phyloP scores from a whole-genome alignment of 148 eudicot genomes.

The Silene latifolia region DNA sequence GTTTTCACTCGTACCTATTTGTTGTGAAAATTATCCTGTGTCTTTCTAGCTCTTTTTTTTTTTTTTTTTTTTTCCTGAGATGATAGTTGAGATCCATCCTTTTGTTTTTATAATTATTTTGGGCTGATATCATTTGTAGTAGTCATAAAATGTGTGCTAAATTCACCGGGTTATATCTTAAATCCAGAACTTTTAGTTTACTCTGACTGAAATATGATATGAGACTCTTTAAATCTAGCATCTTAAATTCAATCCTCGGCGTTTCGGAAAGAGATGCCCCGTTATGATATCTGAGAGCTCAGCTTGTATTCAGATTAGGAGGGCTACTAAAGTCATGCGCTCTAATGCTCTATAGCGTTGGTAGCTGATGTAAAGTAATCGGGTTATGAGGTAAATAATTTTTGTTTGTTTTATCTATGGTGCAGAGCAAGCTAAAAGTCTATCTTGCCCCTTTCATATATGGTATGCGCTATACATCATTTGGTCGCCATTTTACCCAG shows the following conservation, averaged over 20 bases:
- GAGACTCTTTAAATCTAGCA: not conserved
- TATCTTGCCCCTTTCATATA: conserved; percentile 74
- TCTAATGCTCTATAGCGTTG: not conserved
- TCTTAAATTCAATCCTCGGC: not conserved
- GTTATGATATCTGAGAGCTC: not conserved
- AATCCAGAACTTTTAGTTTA: not conserved
- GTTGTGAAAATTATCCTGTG: not conserved
- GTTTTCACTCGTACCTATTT: not conserved
- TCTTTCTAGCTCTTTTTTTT: too few species aligned
- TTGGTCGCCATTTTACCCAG: conserved; percentile 89
- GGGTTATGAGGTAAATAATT: not conserved
- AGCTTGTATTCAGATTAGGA: not conserved
- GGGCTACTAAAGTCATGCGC: not conserved
- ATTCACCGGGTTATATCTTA: not conserved
- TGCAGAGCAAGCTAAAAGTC: conserved; percentile 68
- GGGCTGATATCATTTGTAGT: not conserved
- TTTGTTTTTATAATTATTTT: not conserved
- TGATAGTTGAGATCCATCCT: not conserved
- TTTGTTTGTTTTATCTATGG: conserved; percentile 1
- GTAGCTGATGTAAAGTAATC: not conserved
- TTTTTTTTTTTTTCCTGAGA: not conserved
- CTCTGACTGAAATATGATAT: not conserved
- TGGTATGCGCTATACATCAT: conserved; percentile 92
- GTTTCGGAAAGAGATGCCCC: not conserved
- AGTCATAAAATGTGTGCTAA: not conserved